Base-by-base conservation (phyloP, 371 early-diverging fungal species). In the Sanchytrium tribonematis region DNA sequence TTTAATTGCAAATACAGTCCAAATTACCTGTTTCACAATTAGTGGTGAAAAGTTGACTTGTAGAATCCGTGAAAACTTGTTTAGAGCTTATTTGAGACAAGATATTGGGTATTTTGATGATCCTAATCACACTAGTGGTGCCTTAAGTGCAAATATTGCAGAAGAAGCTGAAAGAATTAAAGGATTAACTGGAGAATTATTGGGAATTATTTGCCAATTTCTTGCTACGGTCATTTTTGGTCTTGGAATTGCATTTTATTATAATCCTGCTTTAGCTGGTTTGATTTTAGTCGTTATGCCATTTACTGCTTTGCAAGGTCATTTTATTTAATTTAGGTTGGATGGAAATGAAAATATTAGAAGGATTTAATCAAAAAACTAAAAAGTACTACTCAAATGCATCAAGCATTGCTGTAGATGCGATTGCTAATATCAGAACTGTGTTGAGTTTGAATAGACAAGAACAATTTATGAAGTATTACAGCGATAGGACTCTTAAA, bases 41-140 rank as follows among this genome's bases (percentile, higher is more conserved):
- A 71, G 76, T 0, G 31, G 74, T 68, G 85, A 84, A 70, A 69
- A 68, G 17, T 75, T 88, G 70, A 84, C 86, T 0, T 77, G 72
- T 65, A 77, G 81, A 1, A 73, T 89, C 69, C 78, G 89, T 31
- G 70, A 76, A 48, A 71, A 73, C 69, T 74, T 78, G 12, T 88
- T 88, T 76, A 68, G 73, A 2, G 76, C 83, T 5, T 76, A 87
- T 69, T 70, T 88, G 71, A 72, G 79, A 1, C 94, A 93, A 79
- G 90, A 93, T 72, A 83, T 91, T 70, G 86, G 80, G 1, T 94
- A 81, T 76, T 94, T 86, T 76, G 95, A 94, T 76, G 79, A 83
- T 29, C 85, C 85, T 31, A 82, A 83, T 67, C 84, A 93, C 77
- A 82, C 80, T 31, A 84, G 86, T 28, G 94, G 95, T 70, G 86